phyloP scores from a whole-genome alignment of 768 basidiomycete genomes.

The Harrya chromipes region DNA sequence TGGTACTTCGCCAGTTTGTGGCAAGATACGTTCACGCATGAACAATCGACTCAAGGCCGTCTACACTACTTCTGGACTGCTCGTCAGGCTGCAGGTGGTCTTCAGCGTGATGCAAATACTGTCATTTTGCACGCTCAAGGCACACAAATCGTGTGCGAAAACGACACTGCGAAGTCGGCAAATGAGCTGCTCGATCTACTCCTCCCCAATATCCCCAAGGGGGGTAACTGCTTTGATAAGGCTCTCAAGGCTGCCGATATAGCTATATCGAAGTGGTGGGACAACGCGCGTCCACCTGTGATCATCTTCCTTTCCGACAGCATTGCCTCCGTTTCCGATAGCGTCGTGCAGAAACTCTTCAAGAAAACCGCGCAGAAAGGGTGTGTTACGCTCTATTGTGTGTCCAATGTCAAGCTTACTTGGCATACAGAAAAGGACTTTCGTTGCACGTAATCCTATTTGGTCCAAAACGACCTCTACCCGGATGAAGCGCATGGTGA shows the following conservation, averaged over 20 bases:
- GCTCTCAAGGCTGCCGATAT: slow-evolving; percentile 39
- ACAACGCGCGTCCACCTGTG: slow-evolving; percentile 43
- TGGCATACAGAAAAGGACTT: slow-evolving; percentile 42
- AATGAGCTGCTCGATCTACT: slow-evolving; percentile 41
- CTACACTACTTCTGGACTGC: slow-evolving; percentile 54
- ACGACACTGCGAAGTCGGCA: slow-evolving; percentile 44
- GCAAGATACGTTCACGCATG: slow-evolving; percentile 29
- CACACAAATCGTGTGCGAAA: slow-evolving; percentile 29
- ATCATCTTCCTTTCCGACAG: slow-evolving; percentile 62
- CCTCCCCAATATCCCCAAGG: slow-evolving; percentile 31
- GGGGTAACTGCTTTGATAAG: slow-evolving; percentile 42
- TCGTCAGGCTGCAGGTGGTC: slow-evolving; percentile 36
- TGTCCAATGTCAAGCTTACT: neutral
- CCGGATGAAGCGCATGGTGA: slow-evolving; percentile 43
- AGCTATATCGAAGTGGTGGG: slow-evolving; percentile 44
- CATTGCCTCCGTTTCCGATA: slow-evolving; percentile 37
- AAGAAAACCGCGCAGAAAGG: slow-evolving; percentile 37
- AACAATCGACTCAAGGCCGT: slow-evolving; percentile 59
- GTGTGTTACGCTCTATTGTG: slow-evolving; percentile 24
- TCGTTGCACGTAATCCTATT: slow-evolving; percentile 59
- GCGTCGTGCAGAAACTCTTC: slow-evolving; percentile 36
- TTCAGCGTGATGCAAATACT: slow-evolving; percentile 51
- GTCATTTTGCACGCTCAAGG: slow-evolving; percentile 44
- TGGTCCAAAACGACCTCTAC: slow-evolving; percentile 32
- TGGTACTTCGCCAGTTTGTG: slow-evolving; percentile 32